Conservation (phyloP, 208 protist species). For the Angomonas deanei region DNA sequence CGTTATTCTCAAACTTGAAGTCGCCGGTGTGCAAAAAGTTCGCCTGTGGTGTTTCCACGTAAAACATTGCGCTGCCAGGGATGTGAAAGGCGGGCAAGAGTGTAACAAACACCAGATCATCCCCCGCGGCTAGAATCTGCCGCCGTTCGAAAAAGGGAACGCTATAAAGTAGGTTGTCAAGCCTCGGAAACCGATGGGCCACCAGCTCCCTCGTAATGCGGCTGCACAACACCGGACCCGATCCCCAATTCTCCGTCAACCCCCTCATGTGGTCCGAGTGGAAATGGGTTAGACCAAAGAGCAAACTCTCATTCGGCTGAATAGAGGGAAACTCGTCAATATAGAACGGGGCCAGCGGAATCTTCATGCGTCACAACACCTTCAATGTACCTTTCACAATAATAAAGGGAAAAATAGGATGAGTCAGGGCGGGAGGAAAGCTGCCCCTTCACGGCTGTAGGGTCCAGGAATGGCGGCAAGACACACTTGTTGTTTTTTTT, state of each 20-base stretch:
- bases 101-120: constrained; percentile 32
- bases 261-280: constrained; percentile 88
- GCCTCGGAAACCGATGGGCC: constrained; percentile 30
- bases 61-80: constrained; percentile 75
- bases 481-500: too few species aligned
- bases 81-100: constrained; percentile 69
- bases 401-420: too few species aligned
- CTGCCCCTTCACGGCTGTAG: too few species aligned
- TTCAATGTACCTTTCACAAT: background rate
- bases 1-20: constrained; percentile 53
- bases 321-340: constrained; percentile 22
- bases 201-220: constrained; percentile 51
- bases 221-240: constrained; percentile 55
- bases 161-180: constrained; percentile 18
- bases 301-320: background rate
- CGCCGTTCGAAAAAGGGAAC: constrained; percentile 35
- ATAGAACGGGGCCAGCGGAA: constrained; percentile 38
- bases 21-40: constrained; percentile 78
- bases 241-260: constrained; percentile 40
- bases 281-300: constrained; percentile 79
- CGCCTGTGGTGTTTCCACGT: constrained; percentile 45
- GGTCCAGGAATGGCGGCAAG: too few species aligned
- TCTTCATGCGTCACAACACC: background rate
- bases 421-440: too few species aligned
- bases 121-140: constrained; percentile 9